phyloP scores from a whole-genome alignment of 2,329 filamentous ascomycete genomes.

The Scortechinia acanthostroma region DNA sequence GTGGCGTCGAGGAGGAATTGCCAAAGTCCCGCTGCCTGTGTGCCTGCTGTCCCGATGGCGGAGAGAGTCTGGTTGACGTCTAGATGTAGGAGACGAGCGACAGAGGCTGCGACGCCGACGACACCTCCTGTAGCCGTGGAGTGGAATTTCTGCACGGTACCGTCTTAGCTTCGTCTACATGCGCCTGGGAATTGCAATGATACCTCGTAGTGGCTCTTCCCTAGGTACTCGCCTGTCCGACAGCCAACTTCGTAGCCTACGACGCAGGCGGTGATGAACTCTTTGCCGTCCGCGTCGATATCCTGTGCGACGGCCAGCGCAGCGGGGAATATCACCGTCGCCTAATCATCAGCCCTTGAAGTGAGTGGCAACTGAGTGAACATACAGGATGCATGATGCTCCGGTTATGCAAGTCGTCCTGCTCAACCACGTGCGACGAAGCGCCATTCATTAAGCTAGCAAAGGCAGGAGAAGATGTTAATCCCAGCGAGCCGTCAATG shows the following conservation, averaged over 20 bases:
- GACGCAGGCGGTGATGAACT: conserved; percentile 18
- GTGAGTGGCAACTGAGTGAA: background rate
- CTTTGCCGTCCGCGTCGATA: conserved; percentile 13
- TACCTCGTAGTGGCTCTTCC: conserved; percentile 19
- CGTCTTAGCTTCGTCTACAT: background rate
- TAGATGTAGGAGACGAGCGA: conserved; percentile 13
- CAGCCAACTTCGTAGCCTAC: conserved; percentile 19
- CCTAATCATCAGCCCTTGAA: conserved; percentile 7
- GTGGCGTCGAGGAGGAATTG: conserved; percentile 18
- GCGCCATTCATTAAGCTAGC: conserved; percentile 17
- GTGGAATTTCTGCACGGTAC: conserved; percentile 1
- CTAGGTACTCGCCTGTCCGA: conserved; percentile 16
- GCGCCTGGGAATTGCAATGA: background rate
- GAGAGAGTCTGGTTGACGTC: conserved; percentile 12
- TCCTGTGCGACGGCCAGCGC: conserved; percentile 18
- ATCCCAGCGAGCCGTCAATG: conserved; percentile 11
- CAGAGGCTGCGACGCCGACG: conserved; percentile 11
- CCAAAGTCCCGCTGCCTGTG: conserved; percentile 20
- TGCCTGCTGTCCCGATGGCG: conserved; percentile 18
- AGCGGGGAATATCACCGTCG: conserved; percentile 17
- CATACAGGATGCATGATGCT: conserved; percentile 21
- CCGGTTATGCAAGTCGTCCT: conserved; percentile 20
- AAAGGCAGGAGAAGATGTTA: conserved; percentile 15
- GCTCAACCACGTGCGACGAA: conserved; percentile 19
- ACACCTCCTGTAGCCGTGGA: conserved; percentile 2